Evolutionary conservation across 75 land plant species (phyloP).

Genomic region (Selaginella tamariscina): DNA sequence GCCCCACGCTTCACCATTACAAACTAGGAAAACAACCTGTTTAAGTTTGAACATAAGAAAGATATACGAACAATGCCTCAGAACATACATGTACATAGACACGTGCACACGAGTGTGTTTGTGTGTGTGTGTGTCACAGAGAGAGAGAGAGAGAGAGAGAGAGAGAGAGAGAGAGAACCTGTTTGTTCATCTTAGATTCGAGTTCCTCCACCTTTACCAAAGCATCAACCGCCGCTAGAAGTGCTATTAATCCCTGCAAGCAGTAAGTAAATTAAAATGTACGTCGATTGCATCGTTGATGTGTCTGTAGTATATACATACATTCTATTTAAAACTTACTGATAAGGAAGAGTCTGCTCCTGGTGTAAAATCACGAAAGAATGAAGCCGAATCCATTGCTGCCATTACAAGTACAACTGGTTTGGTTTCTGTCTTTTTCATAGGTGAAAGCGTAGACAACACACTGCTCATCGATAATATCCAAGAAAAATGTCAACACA

Average conservation of each 20-base stretch:
- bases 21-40: constrained; percentile 59
- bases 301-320: constrained; percentile 6
- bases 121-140: background rate
- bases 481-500: background rate
- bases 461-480: constrained; percentile 45
- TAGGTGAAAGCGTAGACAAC: constrained; percentile 83
- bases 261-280: background rate
- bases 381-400: constrained; percentile 83
- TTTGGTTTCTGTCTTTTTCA: constrained; percentile 61
- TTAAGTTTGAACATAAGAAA: background rate
- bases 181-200: constrained; percentile 48
- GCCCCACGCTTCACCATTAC: constrained; percentile 96
- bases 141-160: background rate
- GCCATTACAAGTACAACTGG: constrained; percentile 58
- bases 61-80: background rate
- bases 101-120: constrained; percentile 12
- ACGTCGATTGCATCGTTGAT: background rate
- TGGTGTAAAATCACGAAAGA: constrained; percentile 75
- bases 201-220: constrained; percentile 45
- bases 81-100: background rate
- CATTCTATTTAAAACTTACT: constrained; percentile 29
- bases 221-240: constrained; percentile 94
- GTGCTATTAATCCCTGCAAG: constrained; percentile 68
- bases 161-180: constrained; percentile 23
- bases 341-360: constrained; percentile 94